Evolutionary conservation across 23 red algal species (phyloP).

Genomic region (Cyanidioschyzon merolae): DNA sequence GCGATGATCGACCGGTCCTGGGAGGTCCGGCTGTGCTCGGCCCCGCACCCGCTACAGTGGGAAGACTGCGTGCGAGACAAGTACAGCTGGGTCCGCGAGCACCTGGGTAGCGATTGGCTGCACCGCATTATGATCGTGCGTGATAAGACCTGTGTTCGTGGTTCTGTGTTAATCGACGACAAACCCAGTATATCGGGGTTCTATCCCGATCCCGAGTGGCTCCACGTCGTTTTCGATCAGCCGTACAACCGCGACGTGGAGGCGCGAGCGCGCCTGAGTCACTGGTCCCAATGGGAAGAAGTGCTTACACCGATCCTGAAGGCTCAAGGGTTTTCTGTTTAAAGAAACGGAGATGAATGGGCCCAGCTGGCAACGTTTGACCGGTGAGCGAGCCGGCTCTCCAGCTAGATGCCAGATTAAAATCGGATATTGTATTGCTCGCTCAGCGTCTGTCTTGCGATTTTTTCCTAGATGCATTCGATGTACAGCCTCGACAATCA

Average conservation of each 20-base stretch:
- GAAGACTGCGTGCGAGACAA: conserved; percentile 84
- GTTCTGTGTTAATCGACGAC: conserved; percentile 78
- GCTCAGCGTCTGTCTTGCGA: too few relatives aligned
- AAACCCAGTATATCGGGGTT: conserved; percentile 60
- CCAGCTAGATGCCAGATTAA: too few relatives aligned
- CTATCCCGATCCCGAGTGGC: conserved; percentile 62
- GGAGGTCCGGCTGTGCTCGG: conserved; percentile 74
- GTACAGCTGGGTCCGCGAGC: conserved; percentile 67
- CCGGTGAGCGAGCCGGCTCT: too few relatives aligned
- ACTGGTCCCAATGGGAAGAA: conserved; percentile 50
- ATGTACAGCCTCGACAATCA: too few relatives aligned
- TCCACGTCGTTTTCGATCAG: conserved; percentile 61
- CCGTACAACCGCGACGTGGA: conserved; percentile 53
- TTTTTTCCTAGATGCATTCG: too few relatives aligned
- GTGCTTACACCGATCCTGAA: conserved; percentile 20
- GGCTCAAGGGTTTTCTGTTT: neutral
- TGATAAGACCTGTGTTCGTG: conserved; percentile 80
- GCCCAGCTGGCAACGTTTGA: too few relatives aligned
- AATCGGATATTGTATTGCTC: too few relatives aligned
- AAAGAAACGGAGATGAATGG: too few relatives aligned
- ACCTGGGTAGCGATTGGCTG: conserved; percentile 74
- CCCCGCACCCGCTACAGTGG: conserved; percentile 82
- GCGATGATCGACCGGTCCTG: conserved; percentile 57
- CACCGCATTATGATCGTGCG: conserved; percentile 61
- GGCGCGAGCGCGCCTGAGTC: conserved; percentile 34